Base-by-base conservation (phyloP, 805 yeast genomes). In the Yarrowia sp. region DNA sequence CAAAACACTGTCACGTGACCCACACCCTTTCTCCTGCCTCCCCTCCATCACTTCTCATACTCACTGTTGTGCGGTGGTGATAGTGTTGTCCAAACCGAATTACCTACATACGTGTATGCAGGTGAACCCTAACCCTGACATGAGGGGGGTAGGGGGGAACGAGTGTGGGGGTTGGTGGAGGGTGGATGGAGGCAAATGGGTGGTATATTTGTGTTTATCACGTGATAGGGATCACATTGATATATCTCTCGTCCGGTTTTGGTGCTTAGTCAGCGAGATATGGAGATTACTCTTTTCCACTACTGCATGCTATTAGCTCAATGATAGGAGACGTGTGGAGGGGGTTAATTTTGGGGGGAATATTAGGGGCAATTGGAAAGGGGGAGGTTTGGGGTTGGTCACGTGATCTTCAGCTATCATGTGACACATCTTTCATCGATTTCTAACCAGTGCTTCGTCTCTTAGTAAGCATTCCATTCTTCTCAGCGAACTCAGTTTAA, bases 41-140 rank as follows among this genome's bases (percentile, higher is more conserved):
- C 4, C 14, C 2, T 13, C 17, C 34, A 8, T 17, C 55, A 3
- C 10, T 7, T 24, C 6, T 50, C 55, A 50, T 50, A 50, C 56
- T 50, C 56, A 50, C 56, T 55, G 63, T 30, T 55, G 47, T 42
- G 60, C 19, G 60, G 60, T 55, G 63, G 36, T 39, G 47, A 55
- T 55, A 42, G 47, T 55, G 63, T 55, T 40, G 63, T 55, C 36
- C 44, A 55, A 42, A 50, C 56, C 56, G 53, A 49, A 49, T 43
- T 46, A 46, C 50, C 14, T 50, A 50, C 56, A n/a, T 50, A 50
- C 56, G 14, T 50, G 42, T 36, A 50, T 50, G 56, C 56, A 36
- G 38, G 30, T 12, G n/a, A 50, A 34, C 56, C 56, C 42, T 34
- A 50, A 34, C 56, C 56, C 19, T 40, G n/a, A 9, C 20, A 10